phyloP scores from a whole-genome alignment of 2,329 filamentous ascomycete genomes.

The Penicillium digitatum region DNA sequence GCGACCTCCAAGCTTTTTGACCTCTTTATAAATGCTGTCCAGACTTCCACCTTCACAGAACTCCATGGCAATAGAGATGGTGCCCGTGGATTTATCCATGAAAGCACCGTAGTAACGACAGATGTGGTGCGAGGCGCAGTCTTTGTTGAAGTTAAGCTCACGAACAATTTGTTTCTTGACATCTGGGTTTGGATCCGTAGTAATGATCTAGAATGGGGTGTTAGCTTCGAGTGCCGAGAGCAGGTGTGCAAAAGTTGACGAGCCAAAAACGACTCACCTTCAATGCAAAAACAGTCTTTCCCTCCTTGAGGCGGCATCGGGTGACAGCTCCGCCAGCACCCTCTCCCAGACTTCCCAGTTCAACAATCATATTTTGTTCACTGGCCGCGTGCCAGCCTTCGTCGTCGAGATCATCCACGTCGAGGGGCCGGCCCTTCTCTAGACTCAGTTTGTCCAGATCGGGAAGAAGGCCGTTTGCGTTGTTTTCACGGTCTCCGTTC shows the following conservation, averaged over 20 bases:
- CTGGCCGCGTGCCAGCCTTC: slow-evolving; percentile 93
- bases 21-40: slow-evolving; percentile 95
- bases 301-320: slow-evolving; percentile 79
- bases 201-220: slow-evolving; percentile 69
- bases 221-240: slow-evolving; percentile 9
- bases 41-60: slow-evolving; percentile 96
- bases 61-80: slow-evolving; percentile 98
- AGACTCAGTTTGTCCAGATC: slow-evolving; percentile 75
- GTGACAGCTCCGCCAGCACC: slow-evolving; percentile 95
- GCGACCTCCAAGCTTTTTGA: slow-evolving; percentile 88
- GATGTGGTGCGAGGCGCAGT: slow-evolving; percentile 92
- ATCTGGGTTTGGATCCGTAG: slow-evolving; percentile 93
- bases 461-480: slow-evolving; percentile 69
- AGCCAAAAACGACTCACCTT: slow-evolving; percentile 61
- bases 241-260: neutral
- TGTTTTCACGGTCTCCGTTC: slow-evolving; percentile 75
- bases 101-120: slow-evolving; percentile 97
- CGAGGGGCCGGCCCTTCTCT: slow-evolving; percentile 76
- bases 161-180: slow-evolving; percentile 98
- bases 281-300: slow-evolving; percentile 90
- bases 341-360: slow-evolving; percentile 86
- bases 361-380: slow-evolving; percentile 78
- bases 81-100: slow-evolving; percentile 90
- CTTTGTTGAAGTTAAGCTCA: slow-evolving; percentile 96
- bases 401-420: slow-evolving; percentile 93